Percentiles rank a stretch among this genome's conserved stretches.
Conservation (phyloP, 164 flowering plant species). For the Kalanchoe fedtschenkoi region DNA sequence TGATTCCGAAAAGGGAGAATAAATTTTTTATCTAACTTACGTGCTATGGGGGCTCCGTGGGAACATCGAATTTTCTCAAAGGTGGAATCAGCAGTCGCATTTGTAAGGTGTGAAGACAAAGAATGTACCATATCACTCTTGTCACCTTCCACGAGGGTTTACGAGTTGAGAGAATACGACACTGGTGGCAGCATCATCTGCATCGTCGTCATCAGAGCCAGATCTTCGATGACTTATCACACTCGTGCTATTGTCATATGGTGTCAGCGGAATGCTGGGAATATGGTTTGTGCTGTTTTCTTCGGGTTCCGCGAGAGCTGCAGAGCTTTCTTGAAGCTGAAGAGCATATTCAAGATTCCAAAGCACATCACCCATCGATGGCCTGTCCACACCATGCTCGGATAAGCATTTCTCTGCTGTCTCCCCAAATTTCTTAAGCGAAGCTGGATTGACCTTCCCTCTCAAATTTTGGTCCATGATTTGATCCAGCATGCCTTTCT, state of each 20-base stretch:
- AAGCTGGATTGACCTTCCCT: slow-evolving; percentile 70
- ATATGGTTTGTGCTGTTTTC: slow-evolving; percentile 90
- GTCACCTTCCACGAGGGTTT: slow-evolving; percentile 87
- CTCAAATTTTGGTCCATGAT: slow-evolving; percentile 64
- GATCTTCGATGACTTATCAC: slow-evolving; percentile 48
- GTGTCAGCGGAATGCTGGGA: slow-evolving; percentile 48
- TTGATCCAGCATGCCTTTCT: slow-evolving; percentile 80
- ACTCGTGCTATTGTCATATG: slow-evolving; percentile 65
- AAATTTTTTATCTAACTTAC: slow-evolving; percentile 9
- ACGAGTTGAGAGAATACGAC: slow-evolving; percentile 94
- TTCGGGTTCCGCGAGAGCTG: slow-evolving; percentile 64
- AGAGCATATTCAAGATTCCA: slow-evolving; percentile 95
- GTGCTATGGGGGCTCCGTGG: slow-evolving; percentile 5
- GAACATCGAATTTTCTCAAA: background rate
- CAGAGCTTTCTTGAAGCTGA: slow-evolving; percentile 78
- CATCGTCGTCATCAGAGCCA: slow-evolving; percentile 72
- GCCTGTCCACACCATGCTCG: slow-evolving; percentile 83
- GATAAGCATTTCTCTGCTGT: slow-evolving; percentile 89
- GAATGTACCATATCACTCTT: background rate
- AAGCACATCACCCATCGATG: slow-evolving; percentile 88
- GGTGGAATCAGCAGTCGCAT: background rate
- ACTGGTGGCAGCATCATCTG: slow-evolving; percentile 76
- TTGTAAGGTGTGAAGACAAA: background rate
- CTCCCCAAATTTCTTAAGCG: slow-evolving; percentile 84
- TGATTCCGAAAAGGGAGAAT: slow-evolving; percentile 10